A percentile compares a stretch with the other conserved stretches of the same genome.
These are phyloP conservation scores for Gomphus bonarii DNA, from an alignment of 1,284 basidiomycete species.

Conservation along the genomic window DNA sequence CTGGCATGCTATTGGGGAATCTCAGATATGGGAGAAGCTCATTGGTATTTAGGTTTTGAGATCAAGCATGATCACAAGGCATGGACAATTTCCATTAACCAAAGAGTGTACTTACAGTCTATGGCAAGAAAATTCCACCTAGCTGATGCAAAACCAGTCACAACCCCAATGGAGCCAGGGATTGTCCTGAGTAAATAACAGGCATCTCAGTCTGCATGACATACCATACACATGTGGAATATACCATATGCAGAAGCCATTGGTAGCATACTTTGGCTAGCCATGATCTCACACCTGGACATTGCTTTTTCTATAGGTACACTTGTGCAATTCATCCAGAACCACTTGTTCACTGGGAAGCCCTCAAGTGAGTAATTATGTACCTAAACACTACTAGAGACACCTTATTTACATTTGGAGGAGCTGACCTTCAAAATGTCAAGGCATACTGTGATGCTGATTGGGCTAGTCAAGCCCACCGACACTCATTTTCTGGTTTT, in stretches of 20 bases:
- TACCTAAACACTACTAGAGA: conserved; percentile 22
- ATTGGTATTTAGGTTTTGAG: conserved; percentile 19
- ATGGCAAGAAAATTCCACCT: conserved; percentile 17
- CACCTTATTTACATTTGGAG: conserved; percentile 6
- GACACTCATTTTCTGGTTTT: conserved; percentile 5
- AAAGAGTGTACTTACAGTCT: conserved; percentile 20
- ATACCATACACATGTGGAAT: conserved; percentile 16
- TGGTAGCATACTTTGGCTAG: conserved; percentile 25
- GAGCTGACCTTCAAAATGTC: not conserved
- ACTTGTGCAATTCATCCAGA: conserved; percentile 18
- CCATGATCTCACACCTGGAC: conserved; percentile 21
- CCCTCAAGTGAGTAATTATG: conserved; percentile 16
- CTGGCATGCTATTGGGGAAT: conserved; percentile 7
- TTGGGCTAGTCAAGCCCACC: conserved; percentile 9
- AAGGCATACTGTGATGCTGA: conserved; percentile 14
- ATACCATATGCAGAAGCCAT: conserved; percentile 22
- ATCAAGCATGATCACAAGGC: conserved; percentile 14
- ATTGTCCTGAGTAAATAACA: conserved; percentile 14
- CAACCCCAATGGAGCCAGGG: not conserved
- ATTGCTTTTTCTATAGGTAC: conserved; percentile 19
- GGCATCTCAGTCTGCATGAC: conserved; percentile 16
- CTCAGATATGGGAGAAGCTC: not conserved
- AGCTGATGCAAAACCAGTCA: conserved; percentile 11
- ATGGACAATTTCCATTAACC: conserved; percentile 17
- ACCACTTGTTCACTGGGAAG: conserved; percentile 19